Evolutionary conservation across 768 basidiomycete species (phyloP).

Genomic region (Russula sp.): DNA sequence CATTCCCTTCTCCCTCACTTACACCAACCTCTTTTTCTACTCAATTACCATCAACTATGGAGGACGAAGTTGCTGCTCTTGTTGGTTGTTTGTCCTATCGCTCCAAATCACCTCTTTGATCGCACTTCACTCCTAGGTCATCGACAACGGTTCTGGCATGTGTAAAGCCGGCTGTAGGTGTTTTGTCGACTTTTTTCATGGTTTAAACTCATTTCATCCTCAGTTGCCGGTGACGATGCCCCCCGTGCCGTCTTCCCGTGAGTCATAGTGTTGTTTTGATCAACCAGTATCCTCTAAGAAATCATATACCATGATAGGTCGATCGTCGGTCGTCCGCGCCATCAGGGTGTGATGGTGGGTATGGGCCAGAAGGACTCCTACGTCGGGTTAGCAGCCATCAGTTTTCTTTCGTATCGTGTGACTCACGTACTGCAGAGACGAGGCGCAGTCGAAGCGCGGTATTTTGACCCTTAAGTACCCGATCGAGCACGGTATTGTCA

Average conservation of each 20-base stretch:
- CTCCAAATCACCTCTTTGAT: conserved; percentile 3
- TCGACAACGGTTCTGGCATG: conserved; percentile 97
- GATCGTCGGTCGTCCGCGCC: conserved; percentile 91
- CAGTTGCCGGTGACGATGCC: conserved; percentile 81
- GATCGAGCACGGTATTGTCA: conserved; percentile 90
- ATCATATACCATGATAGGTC: conserved; percentile 42
- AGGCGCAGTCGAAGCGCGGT: conserved; percentile 92
- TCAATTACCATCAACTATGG: conserved; percentile 37
- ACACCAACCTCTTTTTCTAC: conserved; percentile 4
- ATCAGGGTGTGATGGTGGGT: conserved; percentile 94
- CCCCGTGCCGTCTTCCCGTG: conserved; percentile 95
- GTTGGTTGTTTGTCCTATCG: conserved; percentile 30
- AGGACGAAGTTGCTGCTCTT: conserved; percentile 60
- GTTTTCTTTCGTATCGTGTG: background rate
- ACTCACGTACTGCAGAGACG: conserved; percentile 50
- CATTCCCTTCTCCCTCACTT: background rate
- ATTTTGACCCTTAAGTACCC: conserved; percentile 91
- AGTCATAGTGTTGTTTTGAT: conserved; percentile 31
- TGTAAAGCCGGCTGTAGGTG: conserved; percentile 98
- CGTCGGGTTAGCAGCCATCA: conserved; percentile 60
- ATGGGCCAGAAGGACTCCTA: conserved; percentile 97
- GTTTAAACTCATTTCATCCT: conserved; percentile 65
- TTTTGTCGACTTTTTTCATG: conserved; percentile 15
- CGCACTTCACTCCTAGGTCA: conserved; percentile 46
- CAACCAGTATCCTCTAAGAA: conserved; percentile 5